Conservation (phyloP, 148 eudicot species). For the Talinum fruticosum region DNA sequence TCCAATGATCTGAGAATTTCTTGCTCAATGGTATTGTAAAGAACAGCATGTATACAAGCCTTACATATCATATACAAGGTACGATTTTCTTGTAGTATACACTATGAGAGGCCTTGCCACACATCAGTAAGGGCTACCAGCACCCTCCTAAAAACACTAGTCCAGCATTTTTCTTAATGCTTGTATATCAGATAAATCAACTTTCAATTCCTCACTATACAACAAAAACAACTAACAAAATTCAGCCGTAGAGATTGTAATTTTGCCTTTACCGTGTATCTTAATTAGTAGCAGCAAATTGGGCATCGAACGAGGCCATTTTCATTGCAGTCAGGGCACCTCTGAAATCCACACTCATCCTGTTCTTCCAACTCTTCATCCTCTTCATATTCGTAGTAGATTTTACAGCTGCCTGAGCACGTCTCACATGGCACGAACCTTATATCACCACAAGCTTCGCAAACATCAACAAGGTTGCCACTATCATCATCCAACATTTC, state of each 20-base stretch:
- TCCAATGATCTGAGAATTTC: conserved; percentile 9
- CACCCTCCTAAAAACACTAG: conserved; percentile 27
- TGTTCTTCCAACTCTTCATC: conserved; percentile 40
- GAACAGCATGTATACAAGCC: conserved; percentile 14
- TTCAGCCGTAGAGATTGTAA: conserved; percentile 10
- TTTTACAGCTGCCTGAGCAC: conserved; percentile 89
- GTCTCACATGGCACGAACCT: conserved; percentile 90
- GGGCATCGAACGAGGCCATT: conserved; percentile 89
- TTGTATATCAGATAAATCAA: conserved; percentile 10
- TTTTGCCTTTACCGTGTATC: conserved; percentile 9
- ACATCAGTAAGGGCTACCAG: conserved; percentile 21
- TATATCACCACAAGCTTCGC: conserved; percentile 88
- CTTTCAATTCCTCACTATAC: conserved; percentile 31
- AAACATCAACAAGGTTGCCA: conserved; percentile 30
- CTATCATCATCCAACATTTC: conserved; percentile 41
- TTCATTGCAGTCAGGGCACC: conserved; percentile 93
- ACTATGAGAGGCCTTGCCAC: conserved; percentile 10
- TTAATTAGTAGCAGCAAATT: conserved; percentile 65
- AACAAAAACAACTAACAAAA: conserved; percentile 22
- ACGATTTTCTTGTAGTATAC: conserved; percentile 13
- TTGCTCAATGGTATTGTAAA: conserved; percentile 1
- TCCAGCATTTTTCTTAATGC: neutral
- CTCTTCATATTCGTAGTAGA: conserved; percentile 53
- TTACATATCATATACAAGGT: conserved; percentile 4
- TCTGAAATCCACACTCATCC: conserved; percentile 73